Conservation (phyloP, 495 filamentous ascomycete genomes). For the Podospora comata region DNA sequence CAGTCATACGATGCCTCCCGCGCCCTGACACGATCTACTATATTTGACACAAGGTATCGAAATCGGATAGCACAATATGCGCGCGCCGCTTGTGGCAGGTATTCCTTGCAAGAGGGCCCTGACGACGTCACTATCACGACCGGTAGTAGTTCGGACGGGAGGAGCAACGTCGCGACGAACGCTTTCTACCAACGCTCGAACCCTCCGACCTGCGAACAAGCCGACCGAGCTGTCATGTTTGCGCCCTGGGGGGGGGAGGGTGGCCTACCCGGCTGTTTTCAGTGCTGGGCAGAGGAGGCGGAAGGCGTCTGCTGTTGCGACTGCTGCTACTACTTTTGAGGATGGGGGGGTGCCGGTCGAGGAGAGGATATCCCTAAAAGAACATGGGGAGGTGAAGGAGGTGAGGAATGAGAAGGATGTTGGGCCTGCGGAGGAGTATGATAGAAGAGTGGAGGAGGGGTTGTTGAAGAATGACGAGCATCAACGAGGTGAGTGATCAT, state of each 20-base stretch:
- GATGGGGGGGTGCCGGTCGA: constrained; percentile 29
- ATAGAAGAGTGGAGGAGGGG: constrained; percentile 68
- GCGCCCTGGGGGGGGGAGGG: neutral
- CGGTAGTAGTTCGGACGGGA: constrained; percentile 5
- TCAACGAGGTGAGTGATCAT: constrained; percentile 65
- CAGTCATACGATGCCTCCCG: constrained; percentile 3
- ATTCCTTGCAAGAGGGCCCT: neutral
- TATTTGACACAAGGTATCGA: neutral
- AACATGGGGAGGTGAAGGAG: neutral
- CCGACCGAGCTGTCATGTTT: constrained; percentile 4
- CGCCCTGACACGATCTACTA: constrained; percentile 11
- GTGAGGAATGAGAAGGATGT: constrained; percentile 33
- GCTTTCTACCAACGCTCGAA: constrained; percentile 16
- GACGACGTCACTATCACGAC: neutral
- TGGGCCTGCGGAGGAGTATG: constrained; percentile 85
- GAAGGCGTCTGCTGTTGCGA: constrained; percentile 32
- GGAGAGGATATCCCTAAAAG: neutral
- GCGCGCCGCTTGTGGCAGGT: constrained; percentile 1
- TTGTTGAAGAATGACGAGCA: constrained; percentile 81
- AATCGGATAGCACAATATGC: constrained; percentile 6
- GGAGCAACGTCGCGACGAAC: constrained; percentile 14
- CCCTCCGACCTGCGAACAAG: constrained; percentile 8
- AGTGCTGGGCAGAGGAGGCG: constrained; percentile 29
- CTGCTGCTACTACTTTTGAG: constrained; percentile 21
- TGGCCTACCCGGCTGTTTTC: constrained; percentile 21